These are phyloP conservation scores for Salix caprea DNA, from an alignment of 345 rosid genomes.

Conservation along the genomic window DNA sequence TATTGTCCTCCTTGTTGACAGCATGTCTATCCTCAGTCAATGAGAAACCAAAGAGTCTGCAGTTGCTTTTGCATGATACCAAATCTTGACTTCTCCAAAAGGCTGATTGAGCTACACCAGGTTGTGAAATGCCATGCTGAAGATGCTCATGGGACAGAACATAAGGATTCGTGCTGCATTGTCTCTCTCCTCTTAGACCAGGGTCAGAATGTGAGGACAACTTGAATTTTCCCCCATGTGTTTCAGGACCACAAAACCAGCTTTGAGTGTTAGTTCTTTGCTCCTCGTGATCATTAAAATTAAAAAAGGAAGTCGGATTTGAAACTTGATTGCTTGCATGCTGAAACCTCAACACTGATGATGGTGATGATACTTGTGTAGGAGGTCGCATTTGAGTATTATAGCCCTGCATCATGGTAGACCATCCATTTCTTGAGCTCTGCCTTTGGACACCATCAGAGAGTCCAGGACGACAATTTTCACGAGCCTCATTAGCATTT, in stretches of 20 bases:
- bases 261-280: conserved; percentile 12
- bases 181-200: conserved; percentile 12
- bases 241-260: conserved; percentile 15
- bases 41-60: conserved; percentile 93
- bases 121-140: conserved; percentile 27
- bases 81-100: conserved; percentile 35
- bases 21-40: conserved; percentile 56
- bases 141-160: conserved; percentile 22
- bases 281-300: conserved; percentile 22
- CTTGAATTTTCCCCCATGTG: conserved; percentile 18
- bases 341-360: conserved; percentile 68
- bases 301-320: conserved; percentile 9
- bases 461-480: conserved; percentile 38
- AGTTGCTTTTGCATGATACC: conserved; percentile 58
- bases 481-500: conserved; percentile 28
- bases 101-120: conserved; percentile 24
- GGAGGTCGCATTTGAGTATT: conserved; percentile 33
- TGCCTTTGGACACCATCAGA: conserved; percentile 35
- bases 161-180: conserved; percentile 11
- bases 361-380: conserved; percentile 64
- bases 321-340: conserved; percentile 32
- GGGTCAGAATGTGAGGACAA: conserved; percentile 5
- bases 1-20: conserved; percentile 26
- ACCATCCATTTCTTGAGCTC: conserved; percentile 53
- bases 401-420: conserved; percentile 40